These are phyloP conservation scores for Mycothermus thermophilus DNA, from an alignment of 495 filamentous ascomycete species.

Conservation along the genomic window DNA sequence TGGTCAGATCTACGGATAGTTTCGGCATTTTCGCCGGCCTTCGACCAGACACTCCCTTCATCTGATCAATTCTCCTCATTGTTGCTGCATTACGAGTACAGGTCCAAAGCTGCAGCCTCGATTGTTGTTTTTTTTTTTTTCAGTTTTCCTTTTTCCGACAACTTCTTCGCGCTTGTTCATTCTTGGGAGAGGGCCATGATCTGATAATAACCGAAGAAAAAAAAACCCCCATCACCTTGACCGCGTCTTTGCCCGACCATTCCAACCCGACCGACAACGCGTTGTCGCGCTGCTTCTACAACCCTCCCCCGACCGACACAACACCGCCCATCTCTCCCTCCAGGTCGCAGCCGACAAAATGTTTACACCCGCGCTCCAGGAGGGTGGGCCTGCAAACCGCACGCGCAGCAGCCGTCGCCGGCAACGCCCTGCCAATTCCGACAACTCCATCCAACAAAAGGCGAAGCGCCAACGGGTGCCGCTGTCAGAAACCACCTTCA, in stretches of 20 bases:
- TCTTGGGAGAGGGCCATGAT: too few relatives aligned
- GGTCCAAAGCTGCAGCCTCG: too few relatives aligned
- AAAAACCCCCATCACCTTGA: too few relatives aligned
- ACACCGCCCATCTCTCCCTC: neutral
- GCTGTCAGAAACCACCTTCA: conserved; percentile 41
- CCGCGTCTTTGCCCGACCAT: too few relatives aligned
- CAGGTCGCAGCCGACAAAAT: conserved; percentile 25
- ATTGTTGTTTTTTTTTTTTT: conserved; percentile 4
- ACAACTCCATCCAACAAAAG: conserved; percentile 46
- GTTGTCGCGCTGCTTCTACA: neutral
- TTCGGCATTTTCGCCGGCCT: too few relatives aligned
- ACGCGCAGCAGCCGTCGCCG: conserved; percentile 49
- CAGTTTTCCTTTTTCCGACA: neutral
- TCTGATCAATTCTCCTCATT: too few relatives aligned
- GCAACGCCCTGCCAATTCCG: conserved; percentile 51
- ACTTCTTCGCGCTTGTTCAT: too few relatives aligned
- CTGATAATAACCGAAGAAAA: too few relatives aligned
- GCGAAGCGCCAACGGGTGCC: conserved; percentile 59
- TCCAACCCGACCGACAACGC: too few relatives aligned
- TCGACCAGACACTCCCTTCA: too few relatives aligned
- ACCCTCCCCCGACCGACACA: neutral
- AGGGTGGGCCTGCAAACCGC: conserved; percentile 35
- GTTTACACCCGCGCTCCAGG: conserved; percentile 44
- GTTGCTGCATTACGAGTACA: too few relatives aligned
- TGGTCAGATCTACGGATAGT: too few relatives aligned